A percentile compares a stretch with the other conserved stretches of the same genome.
Evolutionary conservation across 371 early-diverging fungal species (phyloP).

Genomic region (Gilbertella persicaria): DNA sequence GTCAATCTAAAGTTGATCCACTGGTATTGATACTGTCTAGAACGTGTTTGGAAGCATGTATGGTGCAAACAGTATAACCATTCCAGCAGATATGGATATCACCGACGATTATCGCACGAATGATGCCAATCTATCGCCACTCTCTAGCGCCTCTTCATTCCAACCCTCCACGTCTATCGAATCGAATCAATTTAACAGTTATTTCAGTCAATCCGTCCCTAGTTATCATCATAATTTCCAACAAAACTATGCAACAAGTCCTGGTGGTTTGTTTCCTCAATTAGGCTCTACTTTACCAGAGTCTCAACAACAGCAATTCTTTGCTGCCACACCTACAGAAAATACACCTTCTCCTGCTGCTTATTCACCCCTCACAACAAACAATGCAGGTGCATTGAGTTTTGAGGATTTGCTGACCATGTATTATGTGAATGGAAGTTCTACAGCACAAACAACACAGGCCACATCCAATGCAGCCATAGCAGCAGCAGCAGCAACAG

Average conservation of each 20-base stretch:
- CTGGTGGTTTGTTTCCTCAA: slow-evolving; percentile 25
- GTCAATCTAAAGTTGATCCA: background rate
- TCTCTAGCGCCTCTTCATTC: slow-evolving; percentile 19
- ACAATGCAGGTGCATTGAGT: slow-evolving; percentile 36
- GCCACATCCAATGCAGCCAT: slow-evolving; percentile 20
- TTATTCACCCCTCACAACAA: slow-evolving; percentile 4
- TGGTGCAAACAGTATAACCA: slow-evolving; percentile 38
- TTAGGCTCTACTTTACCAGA: slow-evolving; percentile 18
- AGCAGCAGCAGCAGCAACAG: slow-evolving; percentile 9
- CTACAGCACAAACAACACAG: background rate
- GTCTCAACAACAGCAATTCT: slow-evolving; percentile 19
- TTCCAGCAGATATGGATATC: slow-evolving; percentile 39
- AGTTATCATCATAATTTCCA: slow-evolving; percentile 18
- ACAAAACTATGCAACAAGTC: slow-evolving; percentile 10
- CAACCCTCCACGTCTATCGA: slow-evolving; percentile 26
- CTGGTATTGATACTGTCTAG: background rate
- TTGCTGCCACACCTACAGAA: slow-evolving; percentile 23
- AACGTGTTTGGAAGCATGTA: slow-evolving; percentile 19
- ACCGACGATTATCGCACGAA: slow-evolving; percentile 20
- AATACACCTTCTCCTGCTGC: slow-evolving; percentile 22
- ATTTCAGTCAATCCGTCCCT: slow-evolving; percentile 31
- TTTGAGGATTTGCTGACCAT: slow-evolving; percentile 36
- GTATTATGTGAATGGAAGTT: slow-evolving; percentile 28
- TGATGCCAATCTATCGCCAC: slow-evolving; percentile 18
- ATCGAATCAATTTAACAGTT: slow-evolving; percentile 13